phyloP scores from a whole-genome alignment of 163 green algal genomes.

The Chlamydomonas reinhardtii region DNA sequence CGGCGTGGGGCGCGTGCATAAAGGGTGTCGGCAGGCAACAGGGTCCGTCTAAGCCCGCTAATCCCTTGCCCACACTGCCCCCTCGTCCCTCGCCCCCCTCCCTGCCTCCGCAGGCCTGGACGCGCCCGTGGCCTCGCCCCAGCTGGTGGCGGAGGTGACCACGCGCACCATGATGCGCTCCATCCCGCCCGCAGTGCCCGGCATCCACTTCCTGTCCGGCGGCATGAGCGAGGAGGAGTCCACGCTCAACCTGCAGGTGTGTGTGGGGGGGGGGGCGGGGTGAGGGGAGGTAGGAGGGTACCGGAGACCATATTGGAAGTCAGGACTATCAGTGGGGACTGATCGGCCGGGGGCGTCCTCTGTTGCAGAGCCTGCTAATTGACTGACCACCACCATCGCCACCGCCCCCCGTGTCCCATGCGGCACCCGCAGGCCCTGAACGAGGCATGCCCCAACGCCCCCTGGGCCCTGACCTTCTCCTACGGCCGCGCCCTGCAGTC shows the following conservation, averaged over 20 bases:
- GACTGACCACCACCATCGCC: too few species aligned
- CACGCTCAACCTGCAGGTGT: constrained; percentile 81
- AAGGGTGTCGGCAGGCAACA: too few species aligned
- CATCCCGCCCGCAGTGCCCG: constrained; percentile 84
- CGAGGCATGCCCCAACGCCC: constrained; percentile 74
- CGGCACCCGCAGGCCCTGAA: constrained; percentile 43
- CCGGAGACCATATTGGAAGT: too few species aligned
- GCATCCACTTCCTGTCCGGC: constrained; percentile 94
- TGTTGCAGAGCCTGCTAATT: too few species aligned
- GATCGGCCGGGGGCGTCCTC: too few species aligned
- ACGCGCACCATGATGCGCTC: constrained; percentile 73
- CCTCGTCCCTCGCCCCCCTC: neutral
- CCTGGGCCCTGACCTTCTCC: constrained; percentile 94
- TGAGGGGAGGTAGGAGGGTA: too few species aligned
- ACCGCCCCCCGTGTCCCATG: too few species aligned
- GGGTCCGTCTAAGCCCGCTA: too few species aligned
- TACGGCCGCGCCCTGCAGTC: constrained; percentile 94
- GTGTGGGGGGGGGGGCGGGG: neutral
- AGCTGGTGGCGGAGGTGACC: constrained; percentile 83
- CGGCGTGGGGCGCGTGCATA: too few species aligned
- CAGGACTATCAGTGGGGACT: too few species aligned
- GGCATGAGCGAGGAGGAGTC: constrained; percentile 92
- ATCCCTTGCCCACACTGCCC: neutral
- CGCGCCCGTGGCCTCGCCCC: constrained; percentile 70
- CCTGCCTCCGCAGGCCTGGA: constrained; percentile 69